Conservation (phyloP, 2,329 filamentous ascomycete genomes). For the Alternaria ventricosa region DNA sequence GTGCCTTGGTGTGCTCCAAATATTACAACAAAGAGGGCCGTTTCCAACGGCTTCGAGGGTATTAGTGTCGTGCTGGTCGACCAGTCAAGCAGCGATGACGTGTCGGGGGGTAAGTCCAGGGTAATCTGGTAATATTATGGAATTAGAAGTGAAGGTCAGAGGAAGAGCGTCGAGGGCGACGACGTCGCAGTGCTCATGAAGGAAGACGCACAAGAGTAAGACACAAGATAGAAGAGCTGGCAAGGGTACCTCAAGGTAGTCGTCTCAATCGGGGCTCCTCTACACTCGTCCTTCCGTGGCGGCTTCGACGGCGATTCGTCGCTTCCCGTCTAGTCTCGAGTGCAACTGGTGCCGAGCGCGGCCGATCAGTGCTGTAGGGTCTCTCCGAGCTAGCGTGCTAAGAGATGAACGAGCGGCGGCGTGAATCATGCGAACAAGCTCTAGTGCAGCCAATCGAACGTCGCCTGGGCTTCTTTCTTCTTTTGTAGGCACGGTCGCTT, state of each 20-base stretch:
- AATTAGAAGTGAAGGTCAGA: conserved; percentile 16
- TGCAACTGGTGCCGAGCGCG: conserved; percentile 40
- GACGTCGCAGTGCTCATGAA: conserved; percentile 17
- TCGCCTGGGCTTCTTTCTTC: conserved; percentile 10
- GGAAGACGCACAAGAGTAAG: conserved; percentile 15
- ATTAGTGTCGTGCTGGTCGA: conserved; percentile 20
- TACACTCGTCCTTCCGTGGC: conserved; percentile 33
- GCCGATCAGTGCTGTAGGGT: conserved; percentile 31
- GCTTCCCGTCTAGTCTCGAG: conserved; percentile 31
- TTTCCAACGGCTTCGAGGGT: conserved; percentile 13
- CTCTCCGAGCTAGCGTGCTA: conserved; percentile 36
- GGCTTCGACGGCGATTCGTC: conserved; percentile 25
- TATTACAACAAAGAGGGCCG: conserved; percentile 22
- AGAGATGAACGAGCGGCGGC: conserved; percentile 31
- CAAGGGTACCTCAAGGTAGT: conserved; percentile 19
- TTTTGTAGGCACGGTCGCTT: conserved; percentile 9
- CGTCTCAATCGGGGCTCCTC: conserved; percentile 31
- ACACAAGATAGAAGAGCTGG: conserved; percentile 21
- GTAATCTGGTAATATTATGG: conserved; percentile 8
- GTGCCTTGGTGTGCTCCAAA: conserved; percentile 4
- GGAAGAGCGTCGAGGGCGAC: conserved; percentile 14
- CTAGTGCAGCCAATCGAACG: conserved; percentile 29
- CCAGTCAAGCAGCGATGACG: conserved; percentile 17
- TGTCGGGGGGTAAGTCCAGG: conserved; percentile 4
- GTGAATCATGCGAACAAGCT: conserved; percentile 26